Conservation (phyloP, 805 yeast species). For the Barnettozyma californica region DNA sequence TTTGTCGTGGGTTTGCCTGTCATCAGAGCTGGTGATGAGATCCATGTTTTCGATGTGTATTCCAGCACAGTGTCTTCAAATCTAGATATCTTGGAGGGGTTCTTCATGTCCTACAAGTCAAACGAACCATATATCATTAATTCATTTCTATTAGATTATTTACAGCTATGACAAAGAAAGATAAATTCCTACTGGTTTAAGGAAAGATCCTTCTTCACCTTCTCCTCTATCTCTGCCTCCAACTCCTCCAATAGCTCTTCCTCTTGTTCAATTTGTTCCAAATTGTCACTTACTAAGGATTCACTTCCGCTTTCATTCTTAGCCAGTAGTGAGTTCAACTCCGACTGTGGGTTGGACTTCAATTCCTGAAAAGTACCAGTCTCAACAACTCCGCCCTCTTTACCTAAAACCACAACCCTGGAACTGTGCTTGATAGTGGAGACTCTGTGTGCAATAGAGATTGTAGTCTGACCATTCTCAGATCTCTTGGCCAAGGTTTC, state of each 20-base stretch:
- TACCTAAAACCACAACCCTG: conserved; percentile 71
- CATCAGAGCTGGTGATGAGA: background rate
- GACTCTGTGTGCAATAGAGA: conserved; percentile 87
- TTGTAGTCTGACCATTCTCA: conserved; percentile 59
- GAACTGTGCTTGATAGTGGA: conserved; percentile 83
- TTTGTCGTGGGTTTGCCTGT: background rate
- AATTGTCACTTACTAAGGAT: background rate
- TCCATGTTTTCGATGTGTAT: no score
- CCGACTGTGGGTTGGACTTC: conserved; percentile 33
- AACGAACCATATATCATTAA: background rate
- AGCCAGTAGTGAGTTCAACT: conserved; percentile 31
- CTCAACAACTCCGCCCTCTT: conserved; percentile 71
- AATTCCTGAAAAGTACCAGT: conserved; percentile 56
- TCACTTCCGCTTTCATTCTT: conserved; percentile 15
- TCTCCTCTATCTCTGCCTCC: conserved; percentile 8
- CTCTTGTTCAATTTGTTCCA: conserved; percentile 8
- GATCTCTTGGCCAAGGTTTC: conserved; percentile 57
- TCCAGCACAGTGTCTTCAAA: no score
- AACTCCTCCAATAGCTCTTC: conserved; percentile 7
- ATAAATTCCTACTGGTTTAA: conserved; percentile 8
- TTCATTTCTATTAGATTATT: background rate
- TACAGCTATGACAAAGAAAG: background rate
- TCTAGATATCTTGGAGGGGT: background rate
- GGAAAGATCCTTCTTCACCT: conserved; percentile 13
- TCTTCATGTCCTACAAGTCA: no score